These are phyloP conservation scores for Phytophthora cactorum DNA, from an alignment of 352 stramenopile genomes.

Conservation along the genomic window DNA sequence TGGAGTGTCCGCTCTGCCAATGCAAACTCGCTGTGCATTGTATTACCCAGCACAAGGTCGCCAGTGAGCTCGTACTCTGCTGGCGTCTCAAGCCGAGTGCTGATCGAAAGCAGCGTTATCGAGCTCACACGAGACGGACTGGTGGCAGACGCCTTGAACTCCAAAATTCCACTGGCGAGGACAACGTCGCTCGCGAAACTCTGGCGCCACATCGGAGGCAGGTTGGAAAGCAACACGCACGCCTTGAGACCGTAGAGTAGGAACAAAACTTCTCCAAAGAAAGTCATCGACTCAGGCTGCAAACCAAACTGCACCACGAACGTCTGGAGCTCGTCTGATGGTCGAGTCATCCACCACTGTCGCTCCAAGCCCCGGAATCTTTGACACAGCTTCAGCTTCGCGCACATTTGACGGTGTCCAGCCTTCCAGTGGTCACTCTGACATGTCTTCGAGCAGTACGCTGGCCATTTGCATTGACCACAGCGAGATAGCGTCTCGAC, in stretches of 20 bases:
- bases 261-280: conserved; percentile 83
- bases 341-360: conserved; percentile 39
- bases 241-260: conserved; percentile 63
- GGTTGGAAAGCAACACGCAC: conserved; percentile 72
- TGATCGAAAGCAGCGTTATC: conserved; percentile 31
- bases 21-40: conserved; percentile 31
- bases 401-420: conserved; percentile 46
- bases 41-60: conserved; percentile 56
- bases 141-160: not conserved
- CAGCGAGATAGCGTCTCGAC: conserved; percentile 44
- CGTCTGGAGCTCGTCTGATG: conserved; percentile 30
- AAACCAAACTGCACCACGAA: conserved; percentile 39
- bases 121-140: not conserved
- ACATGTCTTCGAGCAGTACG: conserved; percentile 70
- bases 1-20: conserved; percentile 24
- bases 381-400: conserved; percentile 26
- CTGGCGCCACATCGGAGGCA: conserved; percentile 49
- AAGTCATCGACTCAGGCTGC: conserved; percentile 57
- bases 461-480: conserved; percentile 55
- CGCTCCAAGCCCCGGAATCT: conserved; percentile 41
- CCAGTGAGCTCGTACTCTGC: conserved; percentile 56
- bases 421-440: conserved; percentile 57
- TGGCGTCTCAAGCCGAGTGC: conserved; percentile 44
- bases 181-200: conserved; percentile 57
- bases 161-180: conserved; percentile 42